Conservation (phyloP, 352 stramenopile genomes). For the Pythium aquatile region DNA sequence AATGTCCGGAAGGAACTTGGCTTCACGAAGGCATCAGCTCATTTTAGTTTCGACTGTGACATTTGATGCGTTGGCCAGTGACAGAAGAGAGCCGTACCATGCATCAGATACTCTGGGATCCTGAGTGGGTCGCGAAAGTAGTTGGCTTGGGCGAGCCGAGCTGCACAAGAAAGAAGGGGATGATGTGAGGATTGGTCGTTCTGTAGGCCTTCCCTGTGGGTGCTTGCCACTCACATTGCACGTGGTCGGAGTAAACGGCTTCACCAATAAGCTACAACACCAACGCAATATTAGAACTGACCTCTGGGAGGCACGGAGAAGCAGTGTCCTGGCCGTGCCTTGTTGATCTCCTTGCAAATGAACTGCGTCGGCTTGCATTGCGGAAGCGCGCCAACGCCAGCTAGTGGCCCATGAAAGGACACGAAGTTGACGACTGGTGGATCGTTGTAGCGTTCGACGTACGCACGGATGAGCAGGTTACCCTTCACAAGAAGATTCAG, state of each 20-base stretch:
- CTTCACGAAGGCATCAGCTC: constrained; percentile 25
- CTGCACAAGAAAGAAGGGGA: constrained; percentile 25
- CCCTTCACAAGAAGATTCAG: constrained; percentile 36
- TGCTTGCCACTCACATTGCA: constrained; percentile 56
- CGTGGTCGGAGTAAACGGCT: constrained; percentile 79
- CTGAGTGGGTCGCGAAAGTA: constrained; percentile 91
- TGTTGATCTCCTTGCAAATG: constrained; percentile 84
- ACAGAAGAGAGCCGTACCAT: constrained; percentile 37
- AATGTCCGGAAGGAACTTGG: constrained; percentile 75
- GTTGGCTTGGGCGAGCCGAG: constrained; percentile 88
- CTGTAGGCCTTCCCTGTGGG: neutral
- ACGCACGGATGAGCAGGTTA: constrained; percentile 93
- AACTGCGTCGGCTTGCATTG: constrained; percentile 83
- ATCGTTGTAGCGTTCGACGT: constrained; percentile 93
- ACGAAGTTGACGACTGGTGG: constrained; percentile 90
- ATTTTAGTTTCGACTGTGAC: constrained; percentile 1
- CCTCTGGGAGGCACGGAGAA: neutral
- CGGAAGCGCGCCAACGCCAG: constrained; percentile 87
- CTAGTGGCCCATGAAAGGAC: constrained; percentile 91
- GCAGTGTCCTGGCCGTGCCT: constrained; percentile 28
- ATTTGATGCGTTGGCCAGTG: neutral
- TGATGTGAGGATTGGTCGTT: neutral
- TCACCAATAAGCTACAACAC: constrained; percentile 75
- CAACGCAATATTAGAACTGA: neutral
- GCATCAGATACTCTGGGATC: constrained; percentile 64